Base-by-base conservation (phyloP, 495 filamentous ascomycete genomes). In the Poronia punctata region DNA sequence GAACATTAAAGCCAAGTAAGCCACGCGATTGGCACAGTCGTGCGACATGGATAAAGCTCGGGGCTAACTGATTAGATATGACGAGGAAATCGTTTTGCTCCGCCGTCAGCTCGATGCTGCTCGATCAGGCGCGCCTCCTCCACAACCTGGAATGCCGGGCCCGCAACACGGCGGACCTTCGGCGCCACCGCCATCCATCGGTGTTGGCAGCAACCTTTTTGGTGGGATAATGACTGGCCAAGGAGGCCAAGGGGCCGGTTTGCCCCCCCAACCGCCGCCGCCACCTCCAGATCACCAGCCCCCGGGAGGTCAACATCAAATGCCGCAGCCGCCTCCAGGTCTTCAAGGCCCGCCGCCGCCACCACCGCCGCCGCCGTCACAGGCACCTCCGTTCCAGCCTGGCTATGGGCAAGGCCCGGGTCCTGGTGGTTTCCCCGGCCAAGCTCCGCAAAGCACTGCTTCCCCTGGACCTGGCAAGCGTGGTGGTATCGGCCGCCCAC, bases 191-290 rank as follows among this genome's bases (percentile, higher is more conserved):
- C 87, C 87, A 30, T 73, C 83, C 19, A 82, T 98, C 59, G 88
- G 88, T n/a, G 84, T 92, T 58, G 88, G 92, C 18, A 88, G 80
- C 60, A 89, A 93, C 59, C 71, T 96, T 26, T 97, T 98, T 56
- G 84, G 88, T 48, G 87, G 86, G 17, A 95, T 98, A 50, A 96
- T 98, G 85, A 75, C 92, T 45, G 90, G 89, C 41, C 83, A 82
- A 62, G 83, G 81, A 56, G 80, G 79, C 53, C 88, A 88, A 70
- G 87, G 83, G 45, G 80, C 76, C 10, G 85, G 87, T 43, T 82
- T 83, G 48, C 83, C 95, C 56, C 88, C 87, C 39, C 92, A 89
- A 54, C 87, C 86, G 45, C n/a, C n/a, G n/a, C n/a, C n/a, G 7
- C 79, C 79, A 54, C 72, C 78, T 46, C 67, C 70, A 48, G 66